Base-by-base conservation (phyloP, 164 flowering plant genomes). In the Sextonia rubra region DNA sequence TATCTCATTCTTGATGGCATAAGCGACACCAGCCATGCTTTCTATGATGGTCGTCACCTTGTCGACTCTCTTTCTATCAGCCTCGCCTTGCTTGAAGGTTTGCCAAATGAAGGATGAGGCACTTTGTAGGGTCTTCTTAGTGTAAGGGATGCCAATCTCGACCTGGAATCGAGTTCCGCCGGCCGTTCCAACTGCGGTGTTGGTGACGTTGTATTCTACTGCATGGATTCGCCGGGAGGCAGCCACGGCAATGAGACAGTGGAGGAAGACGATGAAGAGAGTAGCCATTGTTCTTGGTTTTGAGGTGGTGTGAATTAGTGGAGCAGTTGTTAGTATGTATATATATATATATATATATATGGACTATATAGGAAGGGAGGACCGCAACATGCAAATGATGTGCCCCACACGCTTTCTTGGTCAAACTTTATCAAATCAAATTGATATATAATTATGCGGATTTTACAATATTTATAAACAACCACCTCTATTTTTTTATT, bases 61-160 rank as follows among this genome's bases (percentile, higher is more conserved):
- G 4, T 22, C 47, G 15, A 88, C 82, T 25, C 48, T 47, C 72
- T 85, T 89, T 12, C 89, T 63, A 67, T 83, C 84, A 0, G 85
- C 77, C 0, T 69, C 62, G 15, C 48, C 69, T 48, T 91, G 89
- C 52, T 77, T 76, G 80, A 91, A 89, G 47, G 70, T 56, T 26
- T 60, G 69, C 93, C 91, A 89, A 20, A 85, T 87, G 85, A 88
- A 88, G 1, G 73, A 48, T 1, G 93, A 75, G 64, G 93, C 85
- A 1, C 81, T n/a, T 2, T 44, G 12, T 9, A 87, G 74, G 0
- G 80, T 83, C 69, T 87, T 81, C 25, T 30, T 68, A 55, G 73
- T 77, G 74, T 77, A 80, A 4, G 60, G 66, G 0, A 26, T 4
- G 3, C 94, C 90, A n/a, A 90, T 86, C 1, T 86, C 82, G 23